phyloP scores from a whole-genome alignment of 768 basidiomycete species.

The Holtermanniella nyarrowii region DNA sequence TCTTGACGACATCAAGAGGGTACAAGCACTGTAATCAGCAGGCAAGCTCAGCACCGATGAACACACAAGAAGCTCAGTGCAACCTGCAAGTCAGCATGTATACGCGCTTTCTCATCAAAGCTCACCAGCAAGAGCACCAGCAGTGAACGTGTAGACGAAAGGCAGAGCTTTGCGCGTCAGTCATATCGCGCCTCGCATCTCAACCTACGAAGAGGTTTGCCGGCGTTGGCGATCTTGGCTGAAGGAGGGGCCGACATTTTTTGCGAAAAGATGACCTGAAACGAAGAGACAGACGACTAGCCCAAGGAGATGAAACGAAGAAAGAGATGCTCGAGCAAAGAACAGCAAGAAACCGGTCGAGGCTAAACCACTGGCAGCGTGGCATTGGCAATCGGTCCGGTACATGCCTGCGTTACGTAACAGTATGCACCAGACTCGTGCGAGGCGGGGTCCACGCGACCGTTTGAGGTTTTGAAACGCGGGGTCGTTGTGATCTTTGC shows the following conservation, averaged over 20 bases:
- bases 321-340: background rate
- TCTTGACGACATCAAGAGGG: constrained; percentile 86
- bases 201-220: constrained; percentile 22
- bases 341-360: background rate
- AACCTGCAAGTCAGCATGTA: constrained; percentile 13
- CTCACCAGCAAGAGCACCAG: constrained; percentile 91
- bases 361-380: background rate
- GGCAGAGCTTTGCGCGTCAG: constrained; percentile 35
- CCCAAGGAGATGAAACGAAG: background rate
- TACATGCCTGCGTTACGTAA: background rate
- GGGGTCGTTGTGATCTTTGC: too few species aligned
- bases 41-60: constrained; percentile 1
- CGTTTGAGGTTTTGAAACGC: too few species aligned
- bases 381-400: background rate
- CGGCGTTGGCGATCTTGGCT: background rate
- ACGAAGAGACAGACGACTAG: too few species aligned
- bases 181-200: background rate
- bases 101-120: too few species aligned
- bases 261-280: too few species aligned
- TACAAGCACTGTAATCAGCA: constrained; percentile 22
- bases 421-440: too few species aligned
- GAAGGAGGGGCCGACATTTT: background rate
- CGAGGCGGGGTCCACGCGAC: too few species aligned
- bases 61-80: constrained; percentile 47
- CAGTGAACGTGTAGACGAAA: constrained; percentile 66